A percentile compares a stretch with the other conserved stretches of the same genome.
These are phyloP conservation scores for Nakaseomyces uthaithaninus DNA, from an alignment of 1,139 yeast species.

Conservation along the genomic window DNA sequence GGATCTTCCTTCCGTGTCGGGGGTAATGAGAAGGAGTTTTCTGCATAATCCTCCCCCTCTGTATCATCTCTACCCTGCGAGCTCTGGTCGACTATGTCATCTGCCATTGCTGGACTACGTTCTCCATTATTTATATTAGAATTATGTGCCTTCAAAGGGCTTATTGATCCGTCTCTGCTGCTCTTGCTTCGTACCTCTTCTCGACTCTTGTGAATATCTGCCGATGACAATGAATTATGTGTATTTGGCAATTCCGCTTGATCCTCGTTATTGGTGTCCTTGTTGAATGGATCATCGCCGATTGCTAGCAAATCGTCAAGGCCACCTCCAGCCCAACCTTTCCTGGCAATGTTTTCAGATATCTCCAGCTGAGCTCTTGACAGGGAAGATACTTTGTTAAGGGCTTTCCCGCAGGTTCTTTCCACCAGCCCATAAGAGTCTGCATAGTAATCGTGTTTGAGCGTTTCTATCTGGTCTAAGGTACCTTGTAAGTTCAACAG, in stretches of 20 bases:
- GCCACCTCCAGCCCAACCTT: constrained; percentile 86
- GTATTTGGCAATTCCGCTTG: constrained; percentile 22
- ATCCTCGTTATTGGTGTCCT: constrained; percentile 10
- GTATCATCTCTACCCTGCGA: background rate
- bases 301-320: constrained; percentile 55
- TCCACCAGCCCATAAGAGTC: constrained; percentile 53
- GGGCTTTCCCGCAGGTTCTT: constrained; percentile 46
- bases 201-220: constrained; percentile 2
- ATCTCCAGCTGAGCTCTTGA: constrained; percentile 76
- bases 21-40: constrained; percentile 20
- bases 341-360: constrained; percentile 70
- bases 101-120: constrained; percentile 9
- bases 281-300: constrained; percentile 45
- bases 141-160: too few species aligned
- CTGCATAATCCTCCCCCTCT: constrained; percentile 1
- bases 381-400: constrained; percentile 52
- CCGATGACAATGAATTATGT: too few species aligned
- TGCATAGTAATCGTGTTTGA: constrained; percentile 67
- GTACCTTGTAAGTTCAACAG: constrained; percentile 60
- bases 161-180: background rate
- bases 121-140: too few species aligned
- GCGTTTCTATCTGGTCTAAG: constrained; percentile 67
- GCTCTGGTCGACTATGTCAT: constrained; percentile 3
- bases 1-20: constrained; percentile 7
- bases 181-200: background rate